Percentiles rank a stretch among this genome's conserved stretches.
Evolutionary conservation across 2,329 filamentous ascomycete genomes (phyloP).

Genomic region (Talaromyces verruculosus): DNA sequence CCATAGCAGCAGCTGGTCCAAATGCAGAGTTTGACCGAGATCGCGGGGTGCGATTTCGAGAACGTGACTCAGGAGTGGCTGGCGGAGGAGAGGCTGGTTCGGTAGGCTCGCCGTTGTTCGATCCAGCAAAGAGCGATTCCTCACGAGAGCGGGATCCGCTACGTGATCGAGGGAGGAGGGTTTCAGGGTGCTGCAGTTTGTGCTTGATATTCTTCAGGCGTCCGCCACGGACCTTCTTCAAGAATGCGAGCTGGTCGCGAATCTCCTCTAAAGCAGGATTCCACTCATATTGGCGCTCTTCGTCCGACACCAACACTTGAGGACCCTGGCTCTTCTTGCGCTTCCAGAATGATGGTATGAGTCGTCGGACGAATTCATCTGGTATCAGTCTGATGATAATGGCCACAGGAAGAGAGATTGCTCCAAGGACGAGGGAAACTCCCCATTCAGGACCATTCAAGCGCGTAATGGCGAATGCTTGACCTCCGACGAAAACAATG

Average conservation of each 20-base stretch:
- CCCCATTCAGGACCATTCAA: conserved; percentile 68
- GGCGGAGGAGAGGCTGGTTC: conserved; percentile 43
- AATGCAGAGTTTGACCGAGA: conserved; percentile 61
- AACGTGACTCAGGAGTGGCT: conserved; percentile 56
- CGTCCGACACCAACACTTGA: conserved; percentile 47
- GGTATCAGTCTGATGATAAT: conserved; percentile 61
- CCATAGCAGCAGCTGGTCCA: conserved; percentile 63
- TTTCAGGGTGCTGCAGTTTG: conserved; percentile 59
- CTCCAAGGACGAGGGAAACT: conserved; percentile 67
- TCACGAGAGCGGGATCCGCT: conserved; percentile 44
- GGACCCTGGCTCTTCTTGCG: conserved; percentile 38
- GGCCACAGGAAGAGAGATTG: conserved; percentile 66
- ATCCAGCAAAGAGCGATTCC: conserved; percentile 51
- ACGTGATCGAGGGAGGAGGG: conserved; percentile 46
- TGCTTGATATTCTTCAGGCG: conserved; percentile 61
- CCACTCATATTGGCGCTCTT: conserved; percentile 54
- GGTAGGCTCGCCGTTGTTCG: conserved; percentile 53
- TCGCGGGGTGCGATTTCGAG: conserved; percentile 48
- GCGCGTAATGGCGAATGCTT: conserved; percentile 62
- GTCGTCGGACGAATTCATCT: conserved; percentile 52
- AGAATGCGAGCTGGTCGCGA: conserved; percentile 62
- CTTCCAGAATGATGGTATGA: conserved; percentile 43
- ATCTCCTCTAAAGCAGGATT: conserved; percentile 63
- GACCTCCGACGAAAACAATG: conserved; percentile 69
- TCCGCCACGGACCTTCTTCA: conserved; percentile 63